Evolutionary conservation across 768 basidiomycete species (phyloP).

Genomic region (Leucocoprinus sp.): DNA sequence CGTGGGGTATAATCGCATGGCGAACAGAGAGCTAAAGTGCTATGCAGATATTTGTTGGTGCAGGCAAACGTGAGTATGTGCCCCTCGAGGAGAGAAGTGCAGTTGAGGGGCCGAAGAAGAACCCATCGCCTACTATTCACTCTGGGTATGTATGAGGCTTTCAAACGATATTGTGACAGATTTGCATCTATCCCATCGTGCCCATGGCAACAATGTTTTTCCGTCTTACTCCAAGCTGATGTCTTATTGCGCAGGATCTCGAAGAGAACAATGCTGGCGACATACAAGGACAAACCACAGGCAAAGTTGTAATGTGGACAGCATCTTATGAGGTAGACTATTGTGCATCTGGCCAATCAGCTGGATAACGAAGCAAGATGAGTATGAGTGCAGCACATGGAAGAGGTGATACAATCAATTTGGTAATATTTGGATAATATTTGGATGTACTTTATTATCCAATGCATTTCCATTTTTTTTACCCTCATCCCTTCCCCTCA

Average conservation of each 20-base stretch:
- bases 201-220: conserved; percentile 27
- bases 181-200: conserved; percentile 24
- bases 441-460: not conserved
- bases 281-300: conserved; percentile 43
- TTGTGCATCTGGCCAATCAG: too few relatives aligned
- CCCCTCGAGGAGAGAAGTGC: conserved; percentile 49
- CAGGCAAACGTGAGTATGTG: conserved; percentile 67
- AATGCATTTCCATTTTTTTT: conserved; percentile 17
- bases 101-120: conserved; percentile 47
- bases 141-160: conserved; percentile 54
- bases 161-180: too few relatives aligned
- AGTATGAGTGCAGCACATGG: too few relatives aligned
- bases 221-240: not conserved
- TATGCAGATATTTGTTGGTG: conserved; percentile 69
- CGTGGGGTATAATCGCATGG: conserved; percentile 5
- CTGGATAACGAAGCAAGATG: too few relatives aligned
- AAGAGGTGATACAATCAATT: too few relatives aligned
- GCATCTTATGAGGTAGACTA: too few relatives aligned
- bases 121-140: conserved; percentile 57
- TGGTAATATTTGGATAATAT: conserved; percentile 9
- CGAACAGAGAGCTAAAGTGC: conserved; percentile 2
- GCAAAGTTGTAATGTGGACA: conserved; percentile 32
- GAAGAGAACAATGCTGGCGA: conserved; percentile 59
- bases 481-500: conserved; percentile 19
- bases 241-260: conserved; percentile 38